Base-by-base conservation (phyloP, 139 green algal genomes). In the Dunaliella primolecta region DNA sequence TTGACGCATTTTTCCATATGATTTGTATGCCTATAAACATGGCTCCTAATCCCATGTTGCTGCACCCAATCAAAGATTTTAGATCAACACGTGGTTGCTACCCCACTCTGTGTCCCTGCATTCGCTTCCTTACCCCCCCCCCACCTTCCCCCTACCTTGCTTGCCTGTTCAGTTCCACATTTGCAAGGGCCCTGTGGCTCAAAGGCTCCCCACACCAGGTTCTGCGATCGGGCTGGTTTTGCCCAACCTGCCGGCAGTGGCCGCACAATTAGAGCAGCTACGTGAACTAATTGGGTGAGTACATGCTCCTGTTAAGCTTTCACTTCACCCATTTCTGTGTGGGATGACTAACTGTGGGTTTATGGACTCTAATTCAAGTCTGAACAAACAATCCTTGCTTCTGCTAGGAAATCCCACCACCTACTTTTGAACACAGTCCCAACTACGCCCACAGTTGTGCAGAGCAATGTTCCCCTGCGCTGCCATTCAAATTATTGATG, bases 161-260 rank as follows among this genome's bases (percentile, higher is more conserved):
- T n/a, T n/a, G n/a, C n/a, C n/a, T n/a, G n/a, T n/a, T n/a, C 79
- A 87, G 84, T 83, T 87, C 76, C 84, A 87, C 78, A 87, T 87
- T 38, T 77, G 75, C 1, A 75, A 72, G 0, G 78, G 78, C 7
- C 35, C 36, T 64, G 11, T 2, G 1, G 33, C 78, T 23, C 84
- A 87, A 78, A 36, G 36, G 57, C 84, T 87, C 64, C 78, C 78
- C 7, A 64, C 46, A 2, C 64, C 57, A 30, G 84, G 84, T 1
- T 31, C 55, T 15, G 84, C 78, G 35, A 75, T 87, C 2, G 84
- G 84, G 2, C 35, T 87, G 27, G 78, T 87, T 2, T 36, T 87
- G 78, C 78, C 64, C 1, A 31, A 87, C 70, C 36, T 87, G 35
- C 56, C 0, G 20, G 56, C 34, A 29, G 32, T 76, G 11, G 84